Base-by-base conservation (phyloP, 768 basidiomycete genomes). In the Tulasnella sp. region DNA sequence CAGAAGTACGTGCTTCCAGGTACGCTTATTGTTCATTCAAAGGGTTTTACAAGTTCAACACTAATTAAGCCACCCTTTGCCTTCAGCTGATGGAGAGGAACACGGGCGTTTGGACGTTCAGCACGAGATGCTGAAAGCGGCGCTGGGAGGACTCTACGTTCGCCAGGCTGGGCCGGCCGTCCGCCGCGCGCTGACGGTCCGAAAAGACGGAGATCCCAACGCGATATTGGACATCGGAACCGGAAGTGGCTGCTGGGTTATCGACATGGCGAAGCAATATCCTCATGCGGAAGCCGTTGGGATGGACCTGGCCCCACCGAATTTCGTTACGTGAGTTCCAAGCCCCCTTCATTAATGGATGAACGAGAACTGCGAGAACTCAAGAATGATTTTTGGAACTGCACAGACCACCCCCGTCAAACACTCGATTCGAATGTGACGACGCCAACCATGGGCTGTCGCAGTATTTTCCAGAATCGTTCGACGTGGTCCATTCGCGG, bases 141-240 rank as follows among this genome's bases (percentile, higher is more conserved):
- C 20, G 2, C 42, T 78, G n/a, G 77, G 77, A 34, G 69, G 69
- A 11, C 50, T 78, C 24, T 78, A 50, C n/a, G 22, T 42, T 18
- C 34, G 41, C 18, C 50, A n/a, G 34, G 77, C 44, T 54, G 69
- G 41, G 1, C 60, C 60, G 9, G 75, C 75, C 4, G 54, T 78
- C 40, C 77, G 77, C n/a, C 54, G 69, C 18, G 77, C 54, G 24
- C 77, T 78, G 8, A 11, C 77, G 28, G 37, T 54, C n/a, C n/a
- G 60, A 34, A 60, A 40, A 28, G 28, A 78, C 18, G 58, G 58
- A 22, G 58, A 34, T 14, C 28, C 48, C n/a, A 85, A 84, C 22
- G 81, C 37, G 1, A 54, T 78, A 1, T 24, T 78, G 8, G 77
- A 78, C 40, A 78, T 78, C 34, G 77, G 77, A 64, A 78, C 77